Evolutionary conservation across 179 eudicot genomes (phyloP).

Genomic region (Pouteria campechiana): DNA sequence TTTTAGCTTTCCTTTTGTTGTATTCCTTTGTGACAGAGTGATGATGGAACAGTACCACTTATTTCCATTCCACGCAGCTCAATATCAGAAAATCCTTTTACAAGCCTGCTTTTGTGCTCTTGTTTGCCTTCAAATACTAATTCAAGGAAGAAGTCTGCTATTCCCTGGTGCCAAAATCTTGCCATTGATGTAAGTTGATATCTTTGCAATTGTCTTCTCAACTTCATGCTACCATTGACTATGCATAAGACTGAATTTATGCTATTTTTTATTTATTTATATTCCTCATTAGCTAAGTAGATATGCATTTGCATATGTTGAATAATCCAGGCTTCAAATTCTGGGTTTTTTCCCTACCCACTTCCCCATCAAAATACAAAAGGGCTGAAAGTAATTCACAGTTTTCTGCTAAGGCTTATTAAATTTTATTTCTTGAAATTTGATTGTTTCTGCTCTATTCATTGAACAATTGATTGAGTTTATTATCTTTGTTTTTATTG

Average conservation of each 20-base stretch:
- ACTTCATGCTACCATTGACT: too few species aligned
- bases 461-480: constrained; percentile 2
- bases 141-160: constrained; percentile 16
- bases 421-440: too few species aligned
- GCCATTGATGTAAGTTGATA: constrained; percentile 79
- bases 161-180: constrained; percentile 69
- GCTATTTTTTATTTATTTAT: too few species aligned
- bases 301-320: too few species aligned
- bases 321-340: too few species aligned
- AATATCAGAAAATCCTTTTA: constrained; percentile 81
- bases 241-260: too few species aligned
- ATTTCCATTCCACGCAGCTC: constrained; percentile 71
- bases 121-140: constrained; percentile 27
- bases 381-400: too few species aligned
- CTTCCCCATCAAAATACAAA: too few species aligned
- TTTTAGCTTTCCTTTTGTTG: neutral
- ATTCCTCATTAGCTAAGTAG: too few species aligned
- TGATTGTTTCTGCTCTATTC: neutral
- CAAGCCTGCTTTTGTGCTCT: constrained; percentile 77
- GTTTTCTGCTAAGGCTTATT: too few species aligned
- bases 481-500: neutral
- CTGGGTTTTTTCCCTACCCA: too few species aligned
- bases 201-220: too few species aligned
- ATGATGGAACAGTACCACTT: constrained; percentile 54
- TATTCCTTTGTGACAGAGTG: constrained; percentile 29